Evolutionary conservation across 331 rosid species (phyloP).

Genomic region (Acacia concinna): DNA sequence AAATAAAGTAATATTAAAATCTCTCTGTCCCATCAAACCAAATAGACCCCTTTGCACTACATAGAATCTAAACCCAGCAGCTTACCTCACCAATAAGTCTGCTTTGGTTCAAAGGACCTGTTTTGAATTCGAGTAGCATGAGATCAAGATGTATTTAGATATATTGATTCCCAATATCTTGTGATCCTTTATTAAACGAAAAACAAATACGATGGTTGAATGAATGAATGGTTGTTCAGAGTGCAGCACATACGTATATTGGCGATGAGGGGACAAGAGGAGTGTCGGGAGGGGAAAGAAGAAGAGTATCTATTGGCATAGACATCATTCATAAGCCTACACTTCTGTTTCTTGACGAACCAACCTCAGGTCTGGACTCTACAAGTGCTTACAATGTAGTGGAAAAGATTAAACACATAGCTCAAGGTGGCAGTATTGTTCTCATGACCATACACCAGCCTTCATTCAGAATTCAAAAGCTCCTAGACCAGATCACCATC

Average conservation of each 20-base stretch:
- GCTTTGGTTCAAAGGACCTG: background rate
- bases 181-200: background rate
- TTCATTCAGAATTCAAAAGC: slow-evolving; percentile 81
- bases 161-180: background rate
- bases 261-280: slow-evolving; percentile 88
- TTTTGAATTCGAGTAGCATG: background rate
- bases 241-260: slow-evolving; percentile 72
- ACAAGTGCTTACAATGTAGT: slow-evolving; percentile 86
- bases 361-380: slow-evolving; percentile 94
- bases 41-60: no score
- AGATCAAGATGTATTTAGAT: background rate
- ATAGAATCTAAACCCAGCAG: background rate
- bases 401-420: slow-evolving; percentile 87
- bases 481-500: slow-evolving; percentile 70
- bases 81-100: background rate
- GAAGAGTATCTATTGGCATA: slow-evolving; percentile 82
- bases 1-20: no score
- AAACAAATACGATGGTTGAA: background rate
- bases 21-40: no score
- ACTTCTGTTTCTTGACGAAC: slow-evolving; percentile 82
- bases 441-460: slow-evolving; percentile 96
- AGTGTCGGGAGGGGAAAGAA: slow-evolving; percentile 85
- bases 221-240: slow-evolving; percentile 39
- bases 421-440: slow-evolving; percentile 78
- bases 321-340: slow-evolving; percentile 88